These are phyloP conservation scores for Phytophthora sojae DNA, from an alignment of 352 stramenopile genomes.

Conservation along the genomic window DNA sequence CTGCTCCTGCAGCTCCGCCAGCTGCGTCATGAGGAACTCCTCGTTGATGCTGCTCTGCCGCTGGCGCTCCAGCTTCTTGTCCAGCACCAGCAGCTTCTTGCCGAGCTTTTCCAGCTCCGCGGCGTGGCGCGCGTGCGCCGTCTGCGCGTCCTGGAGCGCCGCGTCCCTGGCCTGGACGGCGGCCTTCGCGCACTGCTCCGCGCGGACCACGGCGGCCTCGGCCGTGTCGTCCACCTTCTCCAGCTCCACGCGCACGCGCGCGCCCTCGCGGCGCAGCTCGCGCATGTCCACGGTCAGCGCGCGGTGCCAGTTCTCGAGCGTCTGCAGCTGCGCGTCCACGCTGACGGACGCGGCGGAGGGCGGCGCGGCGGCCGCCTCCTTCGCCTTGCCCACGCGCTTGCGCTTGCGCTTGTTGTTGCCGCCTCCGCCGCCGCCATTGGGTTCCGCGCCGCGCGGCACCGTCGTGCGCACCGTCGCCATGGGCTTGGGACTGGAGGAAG, in stretches of 20 bases:
- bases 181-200: constrained; percentile 30
- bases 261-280: constrained; percentile 42
- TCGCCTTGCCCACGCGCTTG: constrained; percentile 24
- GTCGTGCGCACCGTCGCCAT: constrained; percentile 50
- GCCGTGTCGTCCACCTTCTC: constrained; percentile 48
- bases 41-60: constrained; percentile 49
- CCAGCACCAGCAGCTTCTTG: constrained; percentile 31
- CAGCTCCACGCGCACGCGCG: constrained; percentile 50
- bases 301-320: constrained; percentile 47
- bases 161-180: constrained; percentile 18
- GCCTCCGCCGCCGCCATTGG: not conserved
- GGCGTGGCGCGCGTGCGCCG: not conserved
- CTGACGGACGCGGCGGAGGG: not conserved
- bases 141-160: constrained; percentile 5
- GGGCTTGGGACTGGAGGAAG: not conserved
- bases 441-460: constrained; percentile 17
- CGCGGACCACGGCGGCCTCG: constrained; percentile 43
- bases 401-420: constrained; percentile 46
- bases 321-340: constrained; percentile 28
- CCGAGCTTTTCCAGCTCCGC: constrained; percentile 24
- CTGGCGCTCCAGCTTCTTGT: constrained; percentile 37
- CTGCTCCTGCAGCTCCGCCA: constrained; percentile 59
- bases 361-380: not conserved
- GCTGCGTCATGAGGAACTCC: constrained; percentile 62
- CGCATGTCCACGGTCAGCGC: constrained; percentile 40